phyloP scores from a whole-genome alignment of 2,329 filamentous ascomycete genomes.

The Exophiala viscosa region DNA sequence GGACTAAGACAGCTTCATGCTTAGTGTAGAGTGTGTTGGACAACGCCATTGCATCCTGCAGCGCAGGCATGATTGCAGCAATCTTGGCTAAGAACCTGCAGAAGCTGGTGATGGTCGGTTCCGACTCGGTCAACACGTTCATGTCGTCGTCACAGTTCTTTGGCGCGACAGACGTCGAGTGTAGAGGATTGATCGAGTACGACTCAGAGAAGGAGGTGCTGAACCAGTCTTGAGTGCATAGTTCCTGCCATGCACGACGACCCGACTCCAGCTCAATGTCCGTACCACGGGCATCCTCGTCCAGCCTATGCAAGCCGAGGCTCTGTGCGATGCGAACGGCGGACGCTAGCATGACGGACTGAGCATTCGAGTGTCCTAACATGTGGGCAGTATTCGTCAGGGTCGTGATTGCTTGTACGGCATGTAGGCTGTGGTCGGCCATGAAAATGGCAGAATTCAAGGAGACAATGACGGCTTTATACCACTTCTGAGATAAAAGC shows the following conservation, averaged over 20 bases:
- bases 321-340: constrained; percentile 47
- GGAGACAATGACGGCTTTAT: constrained; percentile 43
- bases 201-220: constrained; percentile 40
- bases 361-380: constrained; percentile 48
- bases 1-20: constrained; percentile 41
- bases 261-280: constrained; percentile 35
- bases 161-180: constrained; percentile 36
- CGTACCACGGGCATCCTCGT: constrained; percentile 23
- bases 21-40: constrained; percentile 37
- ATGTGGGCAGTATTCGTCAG: constrained; percentile 49
- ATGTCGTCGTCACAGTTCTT: constrained; percentile 38
- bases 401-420: constrained; percentile 47
- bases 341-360: constrained; percentile 44
- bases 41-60: constrained; percentile 38
- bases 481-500: constrained; percentile 44
- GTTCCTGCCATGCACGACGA: constrained; percentile 39
- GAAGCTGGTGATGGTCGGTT: constrained; percentile 35
- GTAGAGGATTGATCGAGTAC: constrained; percentile 36
- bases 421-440: constrained; percentile 40
- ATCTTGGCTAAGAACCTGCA: constrained; percentile 39
- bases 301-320: constrained; percentile 44
- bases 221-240: constrained; percentile 44
- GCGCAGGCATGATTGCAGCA: constrained; percentile 36
- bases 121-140: constrained; percentile 14
- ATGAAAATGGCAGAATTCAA: constrained; percentile 46